phyloP scores from a whole-genome alignment of 208 protist genomes.

The Leishmania mexicana region DNA sequence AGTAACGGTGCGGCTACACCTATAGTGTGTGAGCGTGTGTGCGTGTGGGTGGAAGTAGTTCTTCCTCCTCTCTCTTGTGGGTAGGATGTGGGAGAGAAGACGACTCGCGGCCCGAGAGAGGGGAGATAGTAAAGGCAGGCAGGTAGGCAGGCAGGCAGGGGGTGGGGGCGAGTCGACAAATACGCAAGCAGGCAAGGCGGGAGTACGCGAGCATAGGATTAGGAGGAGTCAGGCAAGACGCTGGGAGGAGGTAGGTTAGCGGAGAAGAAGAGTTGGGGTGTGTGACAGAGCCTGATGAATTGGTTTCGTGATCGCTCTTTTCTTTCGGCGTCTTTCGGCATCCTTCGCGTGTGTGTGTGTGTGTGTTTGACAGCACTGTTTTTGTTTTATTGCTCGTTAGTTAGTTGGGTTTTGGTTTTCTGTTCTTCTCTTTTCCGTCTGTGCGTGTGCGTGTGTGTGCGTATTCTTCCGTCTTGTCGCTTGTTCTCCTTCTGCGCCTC shows the following conservation, averaged over 20 bases:
- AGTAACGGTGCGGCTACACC: neutral
- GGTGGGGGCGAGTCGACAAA: neutral
- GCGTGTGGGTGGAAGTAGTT: neutral
- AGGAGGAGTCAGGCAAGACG: neutral
- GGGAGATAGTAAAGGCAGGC: neutral
- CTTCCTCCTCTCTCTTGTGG: neutral
- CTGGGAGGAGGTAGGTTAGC: neutral
- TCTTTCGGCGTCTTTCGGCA: too few relatives aligned
- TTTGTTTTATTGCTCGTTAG: neutral
- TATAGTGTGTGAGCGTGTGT: neutral
- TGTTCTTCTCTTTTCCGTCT: neutral
- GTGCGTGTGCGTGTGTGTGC: neutral
- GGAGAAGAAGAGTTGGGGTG: neutral
- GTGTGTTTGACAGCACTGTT: neutral
- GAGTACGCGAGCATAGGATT: neutral
- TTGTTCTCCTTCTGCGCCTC: neutral
- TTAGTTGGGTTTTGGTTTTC: neutral
- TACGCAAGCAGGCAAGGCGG: neutral
- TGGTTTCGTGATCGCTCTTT: neutral
- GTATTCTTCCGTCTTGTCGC: neutral
- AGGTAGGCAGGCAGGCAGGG: neutral
- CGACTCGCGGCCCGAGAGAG: neutral
- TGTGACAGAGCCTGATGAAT: neutral
- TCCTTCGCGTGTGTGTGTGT: neutral
- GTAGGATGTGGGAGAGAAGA: neutral